phyloP scores from a whole-genome alignment of 257 asterid species.

The Solanum okadae region DNA sequence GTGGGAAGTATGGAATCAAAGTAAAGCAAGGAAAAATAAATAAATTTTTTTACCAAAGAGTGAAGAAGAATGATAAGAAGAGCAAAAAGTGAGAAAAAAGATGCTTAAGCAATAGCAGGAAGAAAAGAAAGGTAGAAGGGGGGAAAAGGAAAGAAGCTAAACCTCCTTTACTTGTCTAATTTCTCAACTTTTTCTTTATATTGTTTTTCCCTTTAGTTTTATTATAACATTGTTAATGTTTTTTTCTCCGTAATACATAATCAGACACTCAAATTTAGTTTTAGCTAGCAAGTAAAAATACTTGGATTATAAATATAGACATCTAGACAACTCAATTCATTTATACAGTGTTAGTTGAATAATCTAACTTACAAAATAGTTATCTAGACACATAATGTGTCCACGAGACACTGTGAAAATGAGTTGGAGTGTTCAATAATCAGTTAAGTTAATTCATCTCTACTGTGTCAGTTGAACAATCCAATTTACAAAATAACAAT shows the following conservation, averaged over 20 bases:
- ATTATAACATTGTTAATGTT: background rate
- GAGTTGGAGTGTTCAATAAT: background rate
- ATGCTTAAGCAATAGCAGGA: slow-evolving; percentile 60
- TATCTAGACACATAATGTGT: background rate
- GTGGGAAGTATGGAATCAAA: slow-evolving; percentile 21
- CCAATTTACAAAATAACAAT: background rate
- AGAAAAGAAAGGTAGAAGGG: slow-evolving; percentile 40
- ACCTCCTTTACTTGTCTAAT: slow-evolving; percentile 28
- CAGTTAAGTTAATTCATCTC: background rate
- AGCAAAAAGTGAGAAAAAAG: slow-evolving; percentile 35
- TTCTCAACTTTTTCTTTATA: slow-evolving; percentile 17
- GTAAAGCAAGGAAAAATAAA: slow-evolving; percentile 21
- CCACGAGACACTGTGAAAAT: background rate
- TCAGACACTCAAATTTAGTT: background rate
- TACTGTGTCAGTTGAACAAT: background rate
- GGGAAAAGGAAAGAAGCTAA: slow-evolving; percentile 23
- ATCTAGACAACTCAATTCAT: background rate
- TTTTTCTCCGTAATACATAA: background rate
- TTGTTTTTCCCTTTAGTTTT: background rate
- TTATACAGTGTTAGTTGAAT: background rate
- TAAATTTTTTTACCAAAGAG: slow-evolving; percentile 15
- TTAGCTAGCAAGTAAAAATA: background rate
- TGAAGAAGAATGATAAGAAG: slow-evolving; percentile 13
- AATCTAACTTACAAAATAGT: no score
- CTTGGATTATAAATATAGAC: background rate